Base-by-base conservation (phyloP, 2,329 filamentous ascomycete genomes). In the Diaporthe sp. region DNA sequence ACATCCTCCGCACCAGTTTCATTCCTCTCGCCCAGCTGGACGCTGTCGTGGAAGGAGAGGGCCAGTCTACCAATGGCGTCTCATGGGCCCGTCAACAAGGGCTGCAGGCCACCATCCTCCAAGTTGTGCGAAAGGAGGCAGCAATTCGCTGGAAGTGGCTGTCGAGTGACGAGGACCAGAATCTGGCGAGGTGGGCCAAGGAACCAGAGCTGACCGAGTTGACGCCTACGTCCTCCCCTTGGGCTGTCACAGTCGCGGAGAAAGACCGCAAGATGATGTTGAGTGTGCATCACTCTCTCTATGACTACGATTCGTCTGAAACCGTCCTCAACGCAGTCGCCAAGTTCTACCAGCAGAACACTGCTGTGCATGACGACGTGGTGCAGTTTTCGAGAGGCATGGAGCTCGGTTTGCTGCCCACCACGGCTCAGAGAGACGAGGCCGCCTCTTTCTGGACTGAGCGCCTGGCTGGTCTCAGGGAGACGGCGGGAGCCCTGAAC, bases 271-370 rank as follows among this genome's bases (percentile, higher is more conserved):
- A 79, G 12, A 82, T 86, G 82, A 81, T 86, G 70, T 60, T 86
- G 22, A 84, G 81, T 5, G 79, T 92, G 9, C 88, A 92, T 75
- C 92, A 94, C 80, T 88, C 91, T 1, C 83, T 93, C 2, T 92
- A 92, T 77, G 92, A 94, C 84, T 91, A 90, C 1, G 88, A 89
- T 61, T 65, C 71, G 13, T 73, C 71, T 42, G 58, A 55, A 3
- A 34, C 46, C 17, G 17, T 73, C 22, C 71, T 73, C 46, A 42
- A 53, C 10, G 34, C 49, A 13, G 78, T 79, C 28, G 61, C 76
- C n/a, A 75, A 68, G 8, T 51, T 78, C 19, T 79, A 78, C 34
- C 65, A 55, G 8, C 44, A 71, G 15, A 60, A 55, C 15, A 55
- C 12, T n/a, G 46, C 46, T 7, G 28, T 76, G 12, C 77, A 76